Conservation (phyloP, 2,329 filamentous ascomycete species). For the Pestalotiopsis fici region DNA sequence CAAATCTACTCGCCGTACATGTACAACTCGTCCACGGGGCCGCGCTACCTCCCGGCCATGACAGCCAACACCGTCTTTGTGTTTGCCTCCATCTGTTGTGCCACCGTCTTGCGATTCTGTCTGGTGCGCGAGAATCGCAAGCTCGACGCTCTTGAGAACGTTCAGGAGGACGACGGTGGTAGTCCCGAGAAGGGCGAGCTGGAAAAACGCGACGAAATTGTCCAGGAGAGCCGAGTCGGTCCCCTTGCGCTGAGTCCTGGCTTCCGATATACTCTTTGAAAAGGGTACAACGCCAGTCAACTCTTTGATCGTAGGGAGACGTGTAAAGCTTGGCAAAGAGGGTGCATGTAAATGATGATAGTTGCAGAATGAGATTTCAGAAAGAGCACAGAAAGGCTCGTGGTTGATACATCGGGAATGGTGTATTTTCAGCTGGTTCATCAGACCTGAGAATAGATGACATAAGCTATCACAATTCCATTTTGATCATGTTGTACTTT, state of each 20-base stretch:
- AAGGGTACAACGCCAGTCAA: neutral
- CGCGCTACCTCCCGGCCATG: constrained; percentile 24
- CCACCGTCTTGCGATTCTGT: constrained; percentile 18
- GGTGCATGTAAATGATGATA: no score
- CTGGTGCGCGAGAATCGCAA: constrained; percentile 22
- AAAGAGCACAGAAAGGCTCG: no score
- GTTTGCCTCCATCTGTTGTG: constrained; percentile 19
- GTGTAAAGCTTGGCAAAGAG: no score
- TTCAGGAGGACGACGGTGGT: neutral
- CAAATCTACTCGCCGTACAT: constrained; percentile 26
- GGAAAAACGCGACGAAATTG: neutral
- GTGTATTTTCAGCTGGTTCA: no score
- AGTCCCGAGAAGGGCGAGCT: neutral
- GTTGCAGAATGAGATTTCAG: no score
- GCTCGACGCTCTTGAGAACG: constrained; percentile 12
- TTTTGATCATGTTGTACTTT: no score
- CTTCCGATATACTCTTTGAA: constrained; percentile 5
- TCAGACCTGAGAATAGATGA: neutral
- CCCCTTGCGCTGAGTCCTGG: neutral
- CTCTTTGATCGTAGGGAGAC: no score
- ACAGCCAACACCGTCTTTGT: constrained; percentile 25
- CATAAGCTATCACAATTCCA: no score
- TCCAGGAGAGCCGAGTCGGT: neutral
- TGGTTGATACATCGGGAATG: no score
- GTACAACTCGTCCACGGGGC: constrained; percentile 21